These are phyloP conservation scores for Suhomyces maxii DNA, from an alignment of 1,139 yeast genomes.

Conservation along the genomic window DNA sequence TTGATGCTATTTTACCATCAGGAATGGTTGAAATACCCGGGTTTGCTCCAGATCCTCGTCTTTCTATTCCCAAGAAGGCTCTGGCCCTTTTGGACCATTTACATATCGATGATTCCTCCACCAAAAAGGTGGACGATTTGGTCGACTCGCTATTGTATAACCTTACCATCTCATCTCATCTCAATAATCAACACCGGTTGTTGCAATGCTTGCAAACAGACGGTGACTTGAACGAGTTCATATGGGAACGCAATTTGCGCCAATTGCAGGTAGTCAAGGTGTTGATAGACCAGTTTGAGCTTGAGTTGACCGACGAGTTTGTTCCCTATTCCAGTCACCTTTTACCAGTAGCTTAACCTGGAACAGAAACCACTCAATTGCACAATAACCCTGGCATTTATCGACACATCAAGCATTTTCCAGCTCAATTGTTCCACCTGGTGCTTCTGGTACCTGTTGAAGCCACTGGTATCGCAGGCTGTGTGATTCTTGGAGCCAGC, in stretches of 20 bases:
- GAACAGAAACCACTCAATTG: too few relatives aligned
- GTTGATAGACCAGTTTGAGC: slow-evolving; percentile 7
- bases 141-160: slow-evolving; percentile 40
- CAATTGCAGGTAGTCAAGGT: slow-evolving; percentile 6
- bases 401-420: too few relatives aligned
- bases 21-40: slow-evolving; percentile 3
- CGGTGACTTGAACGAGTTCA: slow-evolving; percentile 9
- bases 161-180: slow-evolving; percentile 27
- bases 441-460: too few relatives aligned
- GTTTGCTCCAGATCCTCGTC: background rate
- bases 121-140: slow-evolving; percentile 40
- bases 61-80: slow-evolving; percentile 5
- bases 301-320: slow-evolving; percentile 11
- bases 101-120: slow-evolving; percentile 11
- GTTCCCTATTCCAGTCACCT: background rate
- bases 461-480: too few relatives aligned
- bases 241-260: slow-evolving; percentile 3
- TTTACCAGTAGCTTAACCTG: too few relatives aligned
- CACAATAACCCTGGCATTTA: too few relatives aligned
- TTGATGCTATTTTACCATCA: slow-evolving; percentile 7
- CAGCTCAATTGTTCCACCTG: too few relatives aligned
- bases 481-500: too few relatives aligned
- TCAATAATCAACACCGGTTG: slow-evolving; percentile 18
- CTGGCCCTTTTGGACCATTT: slow-evolving; percentile 10
- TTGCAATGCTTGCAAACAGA: slow-evolving; percentile 6